Conservation (phyloP, 495 filamentous ascomycete species). For the Penicilliopsis zonata region DNA sequence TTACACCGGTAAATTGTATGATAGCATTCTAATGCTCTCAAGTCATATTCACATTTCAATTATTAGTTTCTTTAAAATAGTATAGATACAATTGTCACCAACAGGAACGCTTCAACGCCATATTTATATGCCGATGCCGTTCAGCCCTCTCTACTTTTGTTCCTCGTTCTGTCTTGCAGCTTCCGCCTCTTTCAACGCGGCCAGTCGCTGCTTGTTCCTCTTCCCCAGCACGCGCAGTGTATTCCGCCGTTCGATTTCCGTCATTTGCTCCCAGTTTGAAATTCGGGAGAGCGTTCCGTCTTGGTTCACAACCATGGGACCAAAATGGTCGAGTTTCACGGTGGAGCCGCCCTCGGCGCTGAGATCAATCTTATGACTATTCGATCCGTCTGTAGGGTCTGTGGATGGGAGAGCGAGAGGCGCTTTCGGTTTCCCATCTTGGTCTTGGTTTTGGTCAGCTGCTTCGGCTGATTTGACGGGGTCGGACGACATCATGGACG, state of each 20-base stretch:
- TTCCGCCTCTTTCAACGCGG: slow-evolving; percentile 32
- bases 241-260: slow-evolving; percentile 46
- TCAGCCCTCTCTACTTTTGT: background rate
- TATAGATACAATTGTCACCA: too few relatives aligned
- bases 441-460: background rate
- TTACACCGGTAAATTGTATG: too few relatives aligned
- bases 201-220: slow-evolving; percentile 49
- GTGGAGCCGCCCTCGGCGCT: slow-evolving; percentile 27
- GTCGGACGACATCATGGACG: background rate
- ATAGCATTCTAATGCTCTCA: too few relatives aligned
- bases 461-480: too few relatives aligned
- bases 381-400: slow-evolving; percentile 5
- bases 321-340: slow-evolving; percentile 45
- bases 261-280: slow-evolving; percentile 56
- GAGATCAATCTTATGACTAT: slow-evolving; percentile 31
- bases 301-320: slow-evolving; percentile 55
- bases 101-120: too few relatives aligned
- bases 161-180: background rate
- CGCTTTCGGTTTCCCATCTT: background rate
- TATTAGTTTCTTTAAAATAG: too few relatives aligned
- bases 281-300: slow-evolving; percentile 56
- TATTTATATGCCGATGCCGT: too few relatives aligned
- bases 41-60: too few relatives aligned
- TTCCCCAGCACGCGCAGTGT: slow-evolving; percentile 50
- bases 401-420: slow-evolving; percentile 18